Base-by-base conservation (phyloP, 73 alveolate genomes). In the Paraurostyla sp. region DNA sequence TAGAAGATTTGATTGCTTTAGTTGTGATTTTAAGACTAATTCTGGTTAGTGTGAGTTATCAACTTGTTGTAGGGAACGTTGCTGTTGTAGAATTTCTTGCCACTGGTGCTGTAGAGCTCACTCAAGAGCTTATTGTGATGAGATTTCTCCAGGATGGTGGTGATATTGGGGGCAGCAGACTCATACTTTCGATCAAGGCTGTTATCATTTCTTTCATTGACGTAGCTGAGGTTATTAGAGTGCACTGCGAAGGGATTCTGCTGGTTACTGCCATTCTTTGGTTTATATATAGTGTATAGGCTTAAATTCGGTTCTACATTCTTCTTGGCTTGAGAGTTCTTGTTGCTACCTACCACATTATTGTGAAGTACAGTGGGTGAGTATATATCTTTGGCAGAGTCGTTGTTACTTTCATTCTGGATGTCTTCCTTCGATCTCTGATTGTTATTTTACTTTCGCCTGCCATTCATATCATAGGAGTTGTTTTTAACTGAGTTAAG, bases 21-120 rank as follows among this genome's bases (percentile, higher is more conserved):
- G 50, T 60, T 60, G 22, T 60, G 25, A 33, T 16, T 27, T 27
- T 16, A 16, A 6, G 78, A n/a, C n/a, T n/a, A n/a, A n/a, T n/a
- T n/a, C n/a, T n/a, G n/a, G n/a, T n/a, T n/a, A n/a, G n/a, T n/a
- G n/a, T n/a, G n/a, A 30, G 50, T 30, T 13, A 27, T 25, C 32
- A 27, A 11, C 7, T 32, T 60, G 25, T 60, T 60, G 49, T 30
- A 60, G 7, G 78, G 78, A 60, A 60, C 78, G 32, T 60, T 60
- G 25, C 78, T 60, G 32, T 60, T 60, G 25, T 60, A 60, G 25
- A 60, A 60, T 23, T 60, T 60, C 25, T 60, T 60, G 27, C 78
- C 78, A 50, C 78, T 60, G 22, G 78, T 60, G 32, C 78, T 60
- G 32, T 60, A 60, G 35, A 60, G 25, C 23, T 60, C 78, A 27